Evolutionary conservation across 2,329 filamentous ascomycete species (phyloP), one percentile per base, ranked within the genome.

Genomic region (Pseudophaeomoniella oleicola): DNA sequence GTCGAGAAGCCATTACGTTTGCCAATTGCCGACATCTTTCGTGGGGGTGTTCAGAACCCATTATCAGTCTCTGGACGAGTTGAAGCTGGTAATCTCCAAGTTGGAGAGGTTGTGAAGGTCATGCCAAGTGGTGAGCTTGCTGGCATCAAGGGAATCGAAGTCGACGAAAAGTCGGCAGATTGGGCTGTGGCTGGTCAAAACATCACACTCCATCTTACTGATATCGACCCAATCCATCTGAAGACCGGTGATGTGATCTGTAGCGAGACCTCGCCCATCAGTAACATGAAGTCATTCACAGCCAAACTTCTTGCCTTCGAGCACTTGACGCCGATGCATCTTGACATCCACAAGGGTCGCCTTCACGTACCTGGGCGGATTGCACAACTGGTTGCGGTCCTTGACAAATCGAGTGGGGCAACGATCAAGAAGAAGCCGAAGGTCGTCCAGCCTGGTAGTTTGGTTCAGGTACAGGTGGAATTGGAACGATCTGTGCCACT

Each of bases 161-260:
- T 86, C 6, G 80, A 88, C 52, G 70, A 75, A 15, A 72, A 81
- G 6, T 10, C 30, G 9, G 72, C 70, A 10, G 86, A 94, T 41
- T 98, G 86, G 85, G 85, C 83, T 0, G 86, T 94, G 11, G 87
- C 88, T 1, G 88, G 88, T 1, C 85, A 96, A 51, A 93, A 90
- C 41, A 75, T 83, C 12, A 79, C 78, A 0, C 63, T 98, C n/a
- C 81, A 92, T 46, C 68, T 98, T 34, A 69, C 75, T 5, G 81
- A 88, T 45, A 85, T 94, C 51, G 88, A 96, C 48, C 72, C 82
- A 0, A 72, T 82, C 12, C 81, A 94, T 49, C 70, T 98, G 6
- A 74, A 76, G 32, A 70, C 81, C 5, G 90, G 90, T 14, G 87
- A 96, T 51, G 81, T 96, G 13, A 60, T 94, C n/a, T 94, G 86